Evolutionary conservation across 2,329 filamentous ascomycete species (phyloP).

Genomic region (Aureobasidium leucospermi): DNA sequence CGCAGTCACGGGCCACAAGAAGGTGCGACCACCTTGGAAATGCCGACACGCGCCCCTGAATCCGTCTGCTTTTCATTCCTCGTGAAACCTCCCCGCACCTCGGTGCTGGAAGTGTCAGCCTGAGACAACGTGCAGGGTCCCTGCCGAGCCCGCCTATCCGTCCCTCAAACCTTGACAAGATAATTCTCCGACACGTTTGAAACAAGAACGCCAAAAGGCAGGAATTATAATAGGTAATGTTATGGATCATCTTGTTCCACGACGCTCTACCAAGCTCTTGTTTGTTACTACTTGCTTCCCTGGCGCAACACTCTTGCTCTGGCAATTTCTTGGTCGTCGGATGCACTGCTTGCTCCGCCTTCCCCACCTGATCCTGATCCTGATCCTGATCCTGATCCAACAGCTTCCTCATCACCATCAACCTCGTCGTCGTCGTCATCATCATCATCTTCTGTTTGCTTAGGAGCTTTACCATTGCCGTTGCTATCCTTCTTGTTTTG

Average conservation of each 20-base stretch:
- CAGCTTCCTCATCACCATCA: background rate
- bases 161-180: background rate
- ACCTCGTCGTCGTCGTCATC: background rate
- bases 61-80: slow-evolving; percentile 5
- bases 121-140: background rate
- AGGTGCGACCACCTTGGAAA: background rate
- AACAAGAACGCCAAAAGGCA: background rate
- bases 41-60: slow-evolving; percentile 10
- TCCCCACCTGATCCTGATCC: slow-evolving; percentile 1
- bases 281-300: background rate
- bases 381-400: background rate
- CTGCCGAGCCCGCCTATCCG: background rate
- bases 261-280: background rate
- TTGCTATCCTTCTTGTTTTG: background rate
- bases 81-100: background rate
- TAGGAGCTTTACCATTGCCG: background rate
- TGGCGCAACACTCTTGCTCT: background rate
- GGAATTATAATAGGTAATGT: too few relatives aligned
- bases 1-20: slow-evolving; percentile 3
- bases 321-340: background rate
- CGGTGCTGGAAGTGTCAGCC: background rate
- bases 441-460: background rate
- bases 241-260: background rate
- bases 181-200: background rate
- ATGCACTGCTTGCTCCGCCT: background rate